Evolutionary conservation across 495 filamentous ascomycete genomes (phyloP).

Genomic region (Penicillium bovifimosum): DNA sequence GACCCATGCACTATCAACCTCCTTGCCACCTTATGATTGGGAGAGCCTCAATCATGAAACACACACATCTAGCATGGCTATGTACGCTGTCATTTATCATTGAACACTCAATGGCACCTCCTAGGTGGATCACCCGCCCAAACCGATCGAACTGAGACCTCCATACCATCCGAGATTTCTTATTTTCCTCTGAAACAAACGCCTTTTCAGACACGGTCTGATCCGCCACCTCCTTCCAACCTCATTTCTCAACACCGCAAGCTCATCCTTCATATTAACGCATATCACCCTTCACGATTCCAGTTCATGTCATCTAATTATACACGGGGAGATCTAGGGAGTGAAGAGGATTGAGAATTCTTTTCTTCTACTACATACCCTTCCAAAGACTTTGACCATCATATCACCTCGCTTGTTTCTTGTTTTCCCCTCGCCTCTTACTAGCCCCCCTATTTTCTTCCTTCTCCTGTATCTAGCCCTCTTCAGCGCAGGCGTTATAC

Average conservation of each 20-base stretch:
- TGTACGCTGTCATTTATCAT: not conserved
- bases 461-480: slow-evolving; percentile 25
- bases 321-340: slow-evolving; percentile 1
- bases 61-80: not conserved
- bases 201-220: not conserved
- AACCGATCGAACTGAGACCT: not conserved
- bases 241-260: not conserved
- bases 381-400: not conserved
- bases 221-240: not conserved
- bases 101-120: not conserved
- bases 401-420: slow-evolving; percentile 9
- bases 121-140: not conserved
- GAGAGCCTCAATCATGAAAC: not conserved
- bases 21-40: not conserved
- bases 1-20: not conserved
- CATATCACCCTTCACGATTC: not conserved
- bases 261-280: not conserved
- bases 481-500: slow-evolving; percentile 30
- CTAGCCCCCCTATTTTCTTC: not conserved
- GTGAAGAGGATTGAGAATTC: not conserved
- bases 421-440: slow-evolving; percentile 3
- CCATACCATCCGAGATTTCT: too few species aligned
- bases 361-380: not conserved
- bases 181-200: not conserved
- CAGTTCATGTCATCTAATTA: slow-evolving; percentile 3